phyloP scores from a whole-genome alignment of 805 yeast genomes.

The Blastobotrys terrestris region DNA sequence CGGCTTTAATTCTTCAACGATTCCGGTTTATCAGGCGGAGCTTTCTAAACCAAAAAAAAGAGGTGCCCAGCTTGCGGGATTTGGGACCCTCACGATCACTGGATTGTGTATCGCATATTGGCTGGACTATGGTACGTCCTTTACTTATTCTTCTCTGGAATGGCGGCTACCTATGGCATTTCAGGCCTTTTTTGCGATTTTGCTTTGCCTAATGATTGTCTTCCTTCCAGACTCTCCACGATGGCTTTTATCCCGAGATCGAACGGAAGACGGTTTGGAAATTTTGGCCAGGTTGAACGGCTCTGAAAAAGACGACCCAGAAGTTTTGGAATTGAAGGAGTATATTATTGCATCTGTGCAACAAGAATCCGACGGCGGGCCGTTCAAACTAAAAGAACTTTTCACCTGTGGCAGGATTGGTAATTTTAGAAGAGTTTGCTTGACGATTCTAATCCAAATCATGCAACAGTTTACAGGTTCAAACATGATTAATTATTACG shows the following conservation, averaged over 20 bases:
- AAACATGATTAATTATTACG: conserved; percentile 24
- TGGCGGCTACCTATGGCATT: conserved; percentile 12
- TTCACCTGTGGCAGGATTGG: conserved; percentile 3
- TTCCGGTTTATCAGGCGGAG: conserved; percentile 77
- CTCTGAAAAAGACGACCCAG: conserved; percentile 69
- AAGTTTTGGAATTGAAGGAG: conserved; percentile 63
- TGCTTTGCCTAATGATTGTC: conserved; percentile 40
- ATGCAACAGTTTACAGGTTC: conserved; percentile 8
- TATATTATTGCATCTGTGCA: conserved; percentile 42
- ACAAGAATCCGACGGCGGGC: conserved; percentile 16
- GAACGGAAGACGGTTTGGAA: conserved; percentile 67
- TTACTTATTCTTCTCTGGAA: neutral
- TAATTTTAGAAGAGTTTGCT: neutral
- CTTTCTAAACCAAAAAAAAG: conserved; percentile 50
- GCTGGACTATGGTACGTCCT: conserved; percentile 8
- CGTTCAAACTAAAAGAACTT: conserved; percentile 2
- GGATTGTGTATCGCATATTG: conserved; percentile 29
- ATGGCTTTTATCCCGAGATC: conserved; percentile 74
- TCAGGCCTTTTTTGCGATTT: conserved; percentile 12
- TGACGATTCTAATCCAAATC: neutral
- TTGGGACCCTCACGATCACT: conserved; percentile 5
- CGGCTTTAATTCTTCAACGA: conserved; percentile 70
- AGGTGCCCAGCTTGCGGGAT: conserved; percentile 39
- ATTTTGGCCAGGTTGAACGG: conserved; percentile 76
- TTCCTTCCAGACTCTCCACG: conserved; percentile 78